Evolutionary conservation across 495 filamentous ascomycete genomes (phyloP).

Genomic region (Cenococcum geophilum): DNA sequence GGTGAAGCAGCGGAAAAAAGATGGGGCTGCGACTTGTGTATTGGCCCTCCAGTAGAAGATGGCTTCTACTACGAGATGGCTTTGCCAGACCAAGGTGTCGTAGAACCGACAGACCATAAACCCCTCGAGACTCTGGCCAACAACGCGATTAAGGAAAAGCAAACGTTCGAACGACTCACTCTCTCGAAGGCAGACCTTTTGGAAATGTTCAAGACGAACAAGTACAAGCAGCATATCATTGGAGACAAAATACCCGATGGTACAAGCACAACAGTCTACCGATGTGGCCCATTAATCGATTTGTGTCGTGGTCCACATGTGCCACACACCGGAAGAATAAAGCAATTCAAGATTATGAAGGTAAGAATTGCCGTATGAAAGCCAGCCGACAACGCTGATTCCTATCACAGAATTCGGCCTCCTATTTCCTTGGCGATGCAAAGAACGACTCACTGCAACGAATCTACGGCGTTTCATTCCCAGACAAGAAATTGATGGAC

Average conservation of each 20-base stretch:
- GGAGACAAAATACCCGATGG: conserved; percentile 84
- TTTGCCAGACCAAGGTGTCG: conserved; percentile 65
- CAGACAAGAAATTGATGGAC: conserved; percentile 87
- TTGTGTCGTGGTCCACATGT: conserved; percentile 80
- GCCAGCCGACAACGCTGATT: background rate
- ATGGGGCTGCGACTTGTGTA: conserved; percentile 84
- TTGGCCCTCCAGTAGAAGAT: conserved; percentile 84
- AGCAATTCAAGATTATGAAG: conserved; percentile 88
- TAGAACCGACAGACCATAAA: conserved; percentile 68
- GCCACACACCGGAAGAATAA: conserved; percentile 84
- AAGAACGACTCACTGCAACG: conserved; percentile 90
- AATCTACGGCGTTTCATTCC: conserved; percentile 94
- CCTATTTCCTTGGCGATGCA: conserved; percentile 92
- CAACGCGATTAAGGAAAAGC: conserved; percentile 90
- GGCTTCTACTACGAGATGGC: conserved; percentile 99
- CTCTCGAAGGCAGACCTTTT: conserved; percentile 83
- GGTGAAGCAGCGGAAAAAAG: conserved; percentile 86
- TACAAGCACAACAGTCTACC: conserved; percentile 87
- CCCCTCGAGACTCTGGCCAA: conserved; percentile 67
- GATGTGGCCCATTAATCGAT: conserved; percentile 75
- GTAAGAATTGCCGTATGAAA: conserved; percentile 32
- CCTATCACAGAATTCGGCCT: conserved; percentile 69
- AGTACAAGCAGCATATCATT: conserved; percentile 94
- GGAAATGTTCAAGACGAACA: conserved; percentile 95
- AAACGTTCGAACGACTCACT: conserved; percentile 84